These are phyloP conservation scores for Penicillium lividum DNA, from an alignment of 495 filamentous ascomycete genomes.

Conservation along the genomic window DNA sequence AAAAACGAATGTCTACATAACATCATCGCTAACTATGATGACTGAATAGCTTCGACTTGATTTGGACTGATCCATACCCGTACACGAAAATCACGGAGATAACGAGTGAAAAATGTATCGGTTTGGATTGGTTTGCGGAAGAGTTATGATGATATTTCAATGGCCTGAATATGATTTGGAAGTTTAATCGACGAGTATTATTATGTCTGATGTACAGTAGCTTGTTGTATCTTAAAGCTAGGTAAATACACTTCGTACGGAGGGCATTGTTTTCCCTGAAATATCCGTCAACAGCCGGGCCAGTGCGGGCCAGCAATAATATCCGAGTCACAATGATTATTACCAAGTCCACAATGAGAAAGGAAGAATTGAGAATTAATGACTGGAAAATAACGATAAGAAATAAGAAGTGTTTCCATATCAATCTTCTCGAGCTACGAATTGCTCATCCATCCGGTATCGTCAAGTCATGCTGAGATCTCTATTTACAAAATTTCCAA, in stretches of 20 bases:
- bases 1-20: no score
- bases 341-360: background rate
- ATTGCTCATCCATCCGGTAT: background rate
- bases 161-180: no score
- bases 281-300: conserved; percentile 1
- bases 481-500: conserved; percentile 13
- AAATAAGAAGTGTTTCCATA: no score
- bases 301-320: background rate
- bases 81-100: conserved; percentile 34
- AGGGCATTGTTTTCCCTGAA: background rate
- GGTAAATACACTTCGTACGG: no score
- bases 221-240: background rate
- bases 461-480: conserved; percentile 10
- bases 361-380: background rate
- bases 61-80: conserved; percentile 43
- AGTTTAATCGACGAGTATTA: no score
- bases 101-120: conserved; percentile 38
- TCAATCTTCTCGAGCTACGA: background rate
- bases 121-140: conserved; percentile 19
- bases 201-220: no score
- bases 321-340: background rate
- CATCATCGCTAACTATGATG: conserved; percentile 2
- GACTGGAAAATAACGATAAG: background rate
- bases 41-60: conserved; percentile 37
- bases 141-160: background rate